phyloP scores from a whole-genome alignment of 1,284 basidiomycete genomes.

The Vanrija pseudolonga region DNA sequence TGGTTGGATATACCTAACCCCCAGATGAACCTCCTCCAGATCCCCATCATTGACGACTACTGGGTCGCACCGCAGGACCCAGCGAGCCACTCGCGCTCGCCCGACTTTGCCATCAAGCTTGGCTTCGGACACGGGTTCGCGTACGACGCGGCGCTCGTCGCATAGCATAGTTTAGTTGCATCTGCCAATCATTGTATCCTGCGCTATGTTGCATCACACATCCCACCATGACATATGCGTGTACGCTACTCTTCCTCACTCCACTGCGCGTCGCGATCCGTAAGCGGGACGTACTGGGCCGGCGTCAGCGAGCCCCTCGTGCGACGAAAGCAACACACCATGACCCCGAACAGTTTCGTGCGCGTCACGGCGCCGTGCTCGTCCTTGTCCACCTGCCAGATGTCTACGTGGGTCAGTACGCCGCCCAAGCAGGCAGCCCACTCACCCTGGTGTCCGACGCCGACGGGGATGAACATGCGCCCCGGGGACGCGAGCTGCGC shows the following conservation, averaged over 20 bases:
- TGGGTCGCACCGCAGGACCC: constrained; percentile 62
- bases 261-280: constrained; percentile 47
- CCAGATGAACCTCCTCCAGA: constrained; percentile 82
- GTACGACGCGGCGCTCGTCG: constrained; percentile 9
- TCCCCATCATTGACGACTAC: constrained; percentile 83
- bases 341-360: constrained; percentile 73
- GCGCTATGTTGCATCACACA: too few species aligned
- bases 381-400: constrained; percentile 79
- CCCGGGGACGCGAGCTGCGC: constrained; percentile 80
- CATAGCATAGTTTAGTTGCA: neutral
- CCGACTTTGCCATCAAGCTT: constrained; percentile 45
- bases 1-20: neutral
- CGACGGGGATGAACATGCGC: constrained; percentile 91
- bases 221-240: too few species aligned
- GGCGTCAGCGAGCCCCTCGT: constrained; percentile 3
- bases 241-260: neutral
- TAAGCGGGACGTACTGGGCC: constrained; percentile 54
- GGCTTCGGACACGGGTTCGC: constrained; percentile 38
- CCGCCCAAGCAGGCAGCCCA: neutral
- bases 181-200: neutral
- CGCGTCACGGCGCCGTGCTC: constrained; percentile 63
- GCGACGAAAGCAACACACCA: constrained; percentile 55
- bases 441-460: constrained; percentile 52
- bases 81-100: constrained; percentile 35
- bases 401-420: constrained; percentile 51